A percentile compares a stretch with the other conserved stretches of the same genome.
Conservation (phyloP, 164 flowering plant species). For the Euptelea pleiosperma region DNA sequence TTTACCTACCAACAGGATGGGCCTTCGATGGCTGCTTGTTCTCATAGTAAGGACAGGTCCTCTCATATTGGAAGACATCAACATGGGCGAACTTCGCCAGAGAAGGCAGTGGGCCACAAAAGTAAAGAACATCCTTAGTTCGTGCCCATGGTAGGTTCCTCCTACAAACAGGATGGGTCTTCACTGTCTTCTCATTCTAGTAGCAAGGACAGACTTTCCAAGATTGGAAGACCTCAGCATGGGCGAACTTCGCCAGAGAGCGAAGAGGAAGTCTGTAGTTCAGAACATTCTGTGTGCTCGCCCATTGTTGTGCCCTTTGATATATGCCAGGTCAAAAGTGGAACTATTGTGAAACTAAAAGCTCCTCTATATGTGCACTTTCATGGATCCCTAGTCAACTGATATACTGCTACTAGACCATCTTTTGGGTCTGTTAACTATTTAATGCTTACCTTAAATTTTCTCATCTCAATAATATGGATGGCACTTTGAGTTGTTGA, state of each 20-base stretch:
- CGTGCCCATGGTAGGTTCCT: neutral
- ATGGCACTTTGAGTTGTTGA: no score
- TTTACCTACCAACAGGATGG: neutral
- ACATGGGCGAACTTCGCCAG: neutral
- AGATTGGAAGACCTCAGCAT: neutral
- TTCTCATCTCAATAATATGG: no score
- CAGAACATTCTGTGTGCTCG: constrained; percentile 3
- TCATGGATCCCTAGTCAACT: no score
- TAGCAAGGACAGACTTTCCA: neutral
- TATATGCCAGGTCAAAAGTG: constrained; percentile 36
- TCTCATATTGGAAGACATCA: neutral
- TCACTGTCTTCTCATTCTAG: constrained; percentile 25
- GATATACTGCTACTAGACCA: no score
- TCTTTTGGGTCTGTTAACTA: no score
- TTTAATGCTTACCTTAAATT: no score
- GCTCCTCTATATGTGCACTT: constrained; percentile 48
- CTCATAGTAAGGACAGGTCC: neutral
- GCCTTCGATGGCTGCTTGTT: neutral
- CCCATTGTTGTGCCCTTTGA: constrained; percentile 29
- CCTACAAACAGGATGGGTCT: constrained; percentile 2
- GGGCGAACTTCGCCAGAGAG: neutral
- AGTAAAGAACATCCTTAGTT: no score
- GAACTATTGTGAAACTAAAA: constrained; percentile 27
- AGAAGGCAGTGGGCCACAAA: neutral
- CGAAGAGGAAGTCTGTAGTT: neutral